Evolutionary conservation across 371 early-diverging fungal genomes (phyloP), one percentile per base, ranked within the genome.

Genomic region (Mucor circinelloides): DNA sequence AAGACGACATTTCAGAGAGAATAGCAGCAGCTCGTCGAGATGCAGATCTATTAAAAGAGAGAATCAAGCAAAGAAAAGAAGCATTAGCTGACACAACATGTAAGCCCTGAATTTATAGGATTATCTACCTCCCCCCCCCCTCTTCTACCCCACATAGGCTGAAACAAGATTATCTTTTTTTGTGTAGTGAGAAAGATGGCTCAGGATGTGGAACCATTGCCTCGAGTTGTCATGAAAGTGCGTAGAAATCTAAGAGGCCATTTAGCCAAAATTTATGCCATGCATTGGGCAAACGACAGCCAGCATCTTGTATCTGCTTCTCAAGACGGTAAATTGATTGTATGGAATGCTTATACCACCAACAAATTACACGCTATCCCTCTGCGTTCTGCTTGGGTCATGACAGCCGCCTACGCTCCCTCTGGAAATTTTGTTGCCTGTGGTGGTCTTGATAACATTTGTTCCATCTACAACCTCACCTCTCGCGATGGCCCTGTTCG

Each of bases 361-460:
- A 96, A 99, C 87, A 99, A 99, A 79, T 87, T 97, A 31, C 95
- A 97, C 71, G 98, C 98, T 40, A 96, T 99, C 68, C 97, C 98
- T 10, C 85, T 99, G 50, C 93, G 96, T n/a, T 97, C 98, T 0
- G 94, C 97, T n/a, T 99, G 99, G 99, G 99, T 99, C 64, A 99
- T 99, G 99, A 97, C 98, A 38, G 95, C 96, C 71, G 98, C 99
- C 3, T 99, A 95, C 73, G 94, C 99, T 28, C 99, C 98, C 4
- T 94, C 94, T 23, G 97, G 98, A 52, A 93, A 93, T 77, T 94
- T 92, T 78, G 98, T 98, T 17, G 99, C 99, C 46, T 97, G 97
- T 76, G 99, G 99, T 77, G 99, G 99, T 74, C 87, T 98, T 36
- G 98, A 98, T 80, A 98, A 98, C 76, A 88, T 96, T 68, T 97